Percentiles rank a stretch among this genome's conserved stretches.
Conservation (phyloP, 208 protist genomes). For the Crithidia expoeki region DNA sequence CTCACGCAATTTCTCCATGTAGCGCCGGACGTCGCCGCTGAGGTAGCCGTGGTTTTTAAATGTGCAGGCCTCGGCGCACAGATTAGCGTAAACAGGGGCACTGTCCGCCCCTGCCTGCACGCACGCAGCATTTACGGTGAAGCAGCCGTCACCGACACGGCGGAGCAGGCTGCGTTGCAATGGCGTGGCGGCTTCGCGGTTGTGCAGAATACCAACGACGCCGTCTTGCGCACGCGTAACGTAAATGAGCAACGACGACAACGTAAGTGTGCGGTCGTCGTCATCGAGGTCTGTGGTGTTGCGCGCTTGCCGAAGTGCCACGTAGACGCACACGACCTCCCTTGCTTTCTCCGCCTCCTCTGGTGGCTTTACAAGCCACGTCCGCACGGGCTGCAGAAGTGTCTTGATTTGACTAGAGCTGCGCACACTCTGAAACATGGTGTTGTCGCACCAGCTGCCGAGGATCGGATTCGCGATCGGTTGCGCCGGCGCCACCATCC, state of each 20-base stretch:
- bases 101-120: background rate
- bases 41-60: constrained; percentile 22
- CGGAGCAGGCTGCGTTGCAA: constrained; percentile 29
- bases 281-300: background rate
- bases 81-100: background rate
- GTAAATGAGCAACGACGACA: constrained; percentile 37
- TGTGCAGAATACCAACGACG: constrained; percentile 10
- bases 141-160: constrained; percentile 33
- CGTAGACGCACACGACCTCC: constrained; percentile 34
- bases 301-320: constrained; percentile 16
- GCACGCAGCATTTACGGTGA: constrained; percentile 33
- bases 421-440: constrained; percentile 13
- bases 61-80: constrained; percentile 25
- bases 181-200: constrained; percentile 10
- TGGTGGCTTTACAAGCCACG: constrained; percentile 31
- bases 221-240: constrained; percentile 18
- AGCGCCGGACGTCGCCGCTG: constrained; percentile 30
- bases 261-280: constrained; percentile 5
- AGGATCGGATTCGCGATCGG: constrained; percentile 29
- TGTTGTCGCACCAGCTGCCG: constrained; percentile 35
- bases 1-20: constrained; percentile 21
- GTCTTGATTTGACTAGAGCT: constrained; percentile 3
- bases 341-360: constrained; percentile 10
- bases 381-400: constrained; percentile 18
- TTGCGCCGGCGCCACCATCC: constrained; percentile 8